Conservation (phyloP, 495 filamentous ascomycete genomes). For the Penicillium coffeae region DNA sequence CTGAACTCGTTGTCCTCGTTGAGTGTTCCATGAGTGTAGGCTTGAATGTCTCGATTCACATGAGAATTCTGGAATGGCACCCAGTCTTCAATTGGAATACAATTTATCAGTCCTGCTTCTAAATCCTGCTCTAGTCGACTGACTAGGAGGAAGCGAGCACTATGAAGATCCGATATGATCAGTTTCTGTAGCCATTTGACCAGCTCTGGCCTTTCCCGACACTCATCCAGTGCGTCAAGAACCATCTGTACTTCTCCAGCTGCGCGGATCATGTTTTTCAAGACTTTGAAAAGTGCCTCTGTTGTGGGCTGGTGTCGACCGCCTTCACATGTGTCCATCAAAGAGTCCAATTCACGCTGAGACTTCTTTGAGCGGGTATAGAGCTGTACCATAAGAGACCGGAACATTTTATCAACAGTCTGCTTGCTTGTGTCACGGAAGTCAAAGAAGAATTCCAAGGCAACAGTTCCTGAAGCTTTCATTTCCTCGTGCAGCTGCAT, state of each 20-base stretch:
- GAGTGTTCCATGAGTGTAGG: neutral
- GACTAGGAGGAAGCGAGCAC: neutral
- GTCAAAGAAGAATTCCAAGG: slow-evolving; percentile 24
- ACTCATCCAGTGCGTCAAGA: neutral
- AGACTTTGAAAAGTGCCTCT: neutral
- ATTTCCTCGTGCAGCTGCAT: slow-evolving; percentile 16
- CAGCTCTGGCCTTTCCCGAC: neutral
- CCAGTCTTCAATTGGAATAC: neutral
- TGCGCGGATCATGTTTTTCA: neutral
- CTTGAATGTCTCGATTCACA: neutral
- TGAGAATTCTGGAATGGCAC: neutral
- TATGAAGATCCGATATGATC: neutral
- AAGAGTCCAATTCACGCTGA: neutral
- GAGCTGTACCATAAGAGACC: neutral
- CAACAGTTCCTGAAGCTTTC: slow-evolving; percentile 7
- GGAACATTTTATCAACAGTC: neutral
- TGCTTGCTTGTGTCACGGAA: neutral
- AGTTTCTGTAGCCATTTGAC: neutral
- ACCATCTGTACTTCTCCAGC: neutral
- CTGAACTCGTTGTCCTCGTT: neutral
- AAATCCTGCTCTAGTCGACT: neutral
- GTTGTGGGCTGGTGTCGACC: neutral
- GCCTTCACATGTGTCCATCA: neutral
- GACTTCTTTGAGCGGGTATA: neutral
- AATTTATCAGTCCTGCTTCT: neutral